Percentiles rank a stretch among this genome's conserved stretches.
These are phyloP conservation scores for Fonsecaea pedrosoi DNA, from an alignment of 2,329 filamentous ascomycete genomes.

Conservation along the genomic window DNA sequence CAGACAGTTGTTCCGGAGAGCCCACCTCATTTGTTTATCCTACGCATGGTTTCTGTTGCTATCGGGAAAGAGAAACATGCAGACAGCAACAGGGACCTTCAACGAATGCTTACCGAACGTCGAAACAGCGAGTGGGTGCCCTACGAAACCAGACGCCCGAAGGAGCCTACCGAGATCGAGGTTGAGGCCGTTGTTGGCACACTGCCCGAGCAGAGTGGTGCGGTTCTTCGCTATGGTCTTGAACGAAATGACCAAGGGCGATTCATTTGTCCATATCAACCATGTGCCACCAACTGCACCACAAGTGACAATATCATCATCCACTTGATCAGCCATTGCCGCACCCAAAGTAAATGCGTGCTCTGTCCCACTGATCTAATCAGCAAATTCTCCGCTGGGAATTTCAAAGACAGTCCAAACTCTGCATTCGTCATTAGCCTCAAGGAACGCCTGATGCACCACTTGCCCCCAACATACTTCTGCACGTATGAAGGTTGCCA, in stretches of 20 bases:
- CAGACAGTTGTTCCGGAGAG: neutral
- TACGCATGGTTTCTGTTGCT: neutral
- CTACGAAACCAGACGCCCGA: neutral
- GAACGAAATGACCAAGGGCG: neutral
- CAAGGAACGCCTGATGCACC: neutral
- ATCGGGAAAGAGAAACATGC: neutral
- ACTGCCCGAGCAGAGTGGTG: neutral
- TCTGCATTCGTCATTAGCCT: neutral
- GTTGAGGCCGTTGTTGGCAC: neutral
- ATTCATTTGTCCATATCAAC: neutral
- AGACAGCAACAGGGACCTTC: neutral
- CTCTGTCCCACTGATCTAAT: neutral
- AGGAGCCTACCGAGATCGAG: too few relatives aligned
- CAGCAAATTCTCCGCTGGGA: neutral
- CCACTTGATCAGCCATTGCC: neutral
- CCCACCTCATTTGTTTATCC: neutral
- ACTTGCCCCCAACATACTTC: neutral
- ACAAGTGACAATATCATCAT: neutral
- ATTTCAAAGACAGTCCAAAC: neutral
- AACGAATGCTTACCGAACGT: neutral
- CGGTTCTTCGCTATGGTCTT: neutral
- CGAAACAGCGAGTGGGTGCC: neutral
- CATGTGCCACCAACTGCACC: neutral
- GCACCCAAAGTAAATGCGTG: neutral
- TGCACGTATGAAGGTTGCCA: neutral